phyloP scores from a whole-genome alignment of 495 filamentous ascomycete species.

The Neurospora sp. region DNA sequence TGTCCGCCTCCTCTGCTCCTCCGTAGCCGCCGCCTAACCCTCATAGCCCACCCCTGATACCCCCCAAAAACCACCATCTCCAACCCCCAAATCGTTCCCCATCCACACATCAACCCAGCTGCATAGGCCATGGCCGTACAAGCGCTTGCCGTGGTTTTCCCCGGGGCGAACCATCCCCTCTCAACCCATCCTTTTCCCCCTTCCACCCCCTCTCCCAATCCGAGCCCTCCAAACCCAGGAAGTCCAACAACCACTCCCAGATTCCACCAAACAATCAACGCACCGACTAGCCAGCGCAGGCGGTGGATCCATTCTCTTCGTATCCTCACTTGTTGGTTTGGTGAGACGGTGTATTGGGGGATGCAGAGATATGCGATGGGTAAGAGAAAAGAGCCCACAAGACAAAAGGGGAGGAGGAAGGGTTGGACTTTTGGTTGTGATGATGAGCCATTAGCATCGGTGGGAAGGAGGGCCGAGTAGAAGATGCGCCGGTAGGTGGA shows the following conservation, averaged over 20 bases:
- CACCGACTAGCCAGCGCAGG: conserved; percentile 45
- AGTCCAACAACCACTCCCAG: conserved; percentile 26
- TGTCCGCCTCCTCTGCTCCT: neutral
- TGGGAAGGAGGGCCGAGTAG: neutral
- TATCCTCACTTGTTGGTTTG: conserved; percentile 1
- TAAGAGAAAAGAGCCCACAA: conserved; percentile 38
- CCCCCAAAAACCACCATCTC: conserved; percentile 54
- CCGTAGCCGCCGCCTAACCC: conserved; percentile 31
- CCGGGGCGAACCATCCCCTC: neutral
- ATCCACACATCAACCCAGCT: conserved; percentile 54
- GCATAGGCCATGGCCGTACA: conserved; percentile 55
- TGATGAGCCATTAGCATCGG: too few relatives aligned
- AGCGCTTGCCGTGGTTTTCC: conserved; percentile 35
- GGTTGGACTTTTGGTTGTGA: conserved; percentile 23
- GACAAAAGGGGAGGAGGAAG: conserved; percentile 46
- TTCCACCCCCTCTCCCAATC: neutral
- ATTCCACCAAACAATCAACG: conserved; percentile 25
- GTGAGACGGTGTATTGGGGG: conserved; percentile 29
- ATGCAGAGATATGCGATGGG: conserved; percentile 48
- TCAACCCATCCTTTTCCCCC: too few relatives aligned
- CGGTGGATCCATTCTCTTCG: conserved; percentile 35
- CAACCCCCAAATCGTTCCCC: conserved; percentile 55
- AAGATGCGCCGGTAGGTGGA: conserved; percentile 7
- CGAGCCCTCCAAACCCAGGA: neutral
- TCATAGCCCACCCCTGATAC: conserved; percentile 53